Conservation (phyloP, 176 grass and related monocot species). For the Lolium multiflorum region DNA sequence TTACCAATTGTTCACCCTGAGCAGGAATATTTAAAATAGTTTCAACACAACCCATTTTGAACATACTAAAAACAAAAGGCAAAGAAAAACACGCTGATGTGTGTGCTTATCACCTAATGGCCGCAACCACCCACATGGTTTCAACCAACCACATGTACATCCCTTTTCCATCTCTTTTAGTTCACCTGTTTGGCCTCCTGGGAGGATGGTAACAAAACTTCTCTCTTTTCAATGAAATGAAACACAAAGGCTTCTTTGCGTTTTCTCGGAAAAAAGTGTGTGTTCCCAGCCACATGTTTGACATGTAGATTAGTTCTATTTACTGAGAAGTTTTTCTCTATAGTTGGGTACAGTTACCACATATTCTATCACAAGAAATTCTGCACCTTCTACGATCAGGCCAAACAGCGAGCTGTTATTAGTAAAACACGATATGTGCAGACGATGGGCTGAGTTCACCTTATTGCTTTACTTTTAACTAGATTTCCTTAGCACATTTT, state of each 20-base stretch:
- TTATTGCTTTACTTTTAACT: background rate
- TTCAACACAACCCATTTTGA: background rate
- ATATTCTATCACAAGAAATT: slow-evolving; percentile 25
- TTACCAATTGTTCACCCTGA: slow-evolving; percentile 4
- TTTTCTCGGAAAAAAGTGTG: background rate
- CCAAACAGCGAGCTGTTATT: slow-evolving; percentile 1
- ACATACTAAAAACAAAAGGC: background rate
- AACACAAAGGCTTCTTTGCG: no score
- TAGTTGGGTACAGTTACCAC: background rate
- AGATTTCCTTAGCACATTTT: background rate
- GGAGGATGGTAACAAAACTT: no score
- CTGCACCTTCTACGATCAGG: background rate
- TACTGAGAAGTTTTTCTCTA: slow-evolving; percentile 20
- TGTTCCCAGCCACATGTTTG: slow-evolving; percentile 29
- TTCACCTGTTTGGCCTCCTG: no score
- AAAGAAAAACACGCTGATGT: slow-evolving; percentile 13
- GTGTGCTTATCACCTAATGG: background rate
- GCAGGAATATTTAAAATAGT: background rate
- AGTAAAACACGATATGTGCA: slow-evolving; percentile 13
- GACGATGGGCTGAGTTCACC: background rate
- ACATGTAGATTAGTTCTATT: slow-evolving; percentile 19
- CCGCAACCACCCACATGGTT: background rate
- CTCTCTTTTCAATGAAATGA: no score
- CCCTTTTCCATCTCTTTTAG: no score
- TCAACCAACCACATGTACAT: no score